A percentile compares a stretch with the other conserved stretches of the same genome.
Conservation (phyloP, 306 rosid genomes). For the Macrotyloma uniflorum region DNA sequence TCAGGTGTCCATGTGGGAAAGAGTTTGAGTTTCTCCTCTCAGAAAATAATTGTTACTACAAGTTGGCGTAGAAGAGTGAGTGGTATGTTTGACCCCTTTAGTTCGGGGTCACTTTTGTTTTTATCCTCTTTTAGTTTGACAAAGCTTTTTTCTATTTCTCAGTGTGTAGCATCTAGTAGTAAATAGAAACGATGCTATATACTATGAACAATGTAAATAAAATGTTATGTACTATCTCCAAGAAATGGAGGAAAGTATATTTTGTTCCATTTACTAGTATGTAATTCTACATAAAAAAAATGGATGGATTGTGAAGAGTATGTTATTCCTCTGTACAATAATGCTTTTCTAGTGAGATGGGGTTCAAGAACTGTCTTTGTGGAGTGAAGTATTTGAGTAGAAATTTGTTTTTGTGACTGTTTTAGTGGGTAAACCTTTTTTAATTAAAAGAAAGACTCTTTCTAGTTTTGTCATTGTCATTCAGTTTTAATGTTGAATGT, state of each 20-base stretch:
- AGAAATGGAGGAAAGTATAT: conserved; percentile 11
- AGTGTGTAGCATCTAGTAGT: neutral
- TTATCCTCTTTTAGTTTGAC: neutral
- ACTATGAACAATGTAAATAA: conserved; percentile 13
- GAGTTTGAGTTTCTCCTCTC: conserved; percentile 57
- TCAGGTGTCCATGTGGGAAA: conserved; percentile 67
- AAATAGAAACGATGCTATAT: neutral
- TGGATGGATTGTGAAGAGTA: neutral
- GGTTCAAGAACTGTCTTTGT: neutral
- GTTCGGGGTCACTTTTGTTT: neutral
- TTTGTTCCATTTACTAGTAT: neutral
- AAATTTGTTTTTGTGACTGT: too few species aligned
- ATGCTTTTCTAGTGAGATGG: neutral
- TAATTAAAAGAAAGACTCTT: too few species aligned
- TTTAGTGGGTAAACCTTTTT: too few species aligned
- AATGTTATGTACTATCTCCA: conserved; percentile 9
- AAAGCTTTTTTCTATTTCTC: neutral
- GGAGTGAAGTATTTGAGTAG: neutral
- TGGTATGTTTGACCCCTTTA: neutral
- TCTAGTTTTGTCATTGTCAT: too few species aligned
- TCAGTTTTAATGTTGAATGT: too few species aligned
- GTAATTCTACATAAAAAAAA: neutral
- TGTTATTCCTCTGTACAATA: neutral
- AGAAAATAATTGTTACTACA: conserved; percentile 61
- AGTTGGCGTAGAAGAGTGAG: conserved; percentile 46